A percentile compares a stretch with the other conserved stretches of the same genome.
Evolutionary conservation across 345 rosid genomes (phyloP).

Genomic region (Microcos paniculata): DNA sequence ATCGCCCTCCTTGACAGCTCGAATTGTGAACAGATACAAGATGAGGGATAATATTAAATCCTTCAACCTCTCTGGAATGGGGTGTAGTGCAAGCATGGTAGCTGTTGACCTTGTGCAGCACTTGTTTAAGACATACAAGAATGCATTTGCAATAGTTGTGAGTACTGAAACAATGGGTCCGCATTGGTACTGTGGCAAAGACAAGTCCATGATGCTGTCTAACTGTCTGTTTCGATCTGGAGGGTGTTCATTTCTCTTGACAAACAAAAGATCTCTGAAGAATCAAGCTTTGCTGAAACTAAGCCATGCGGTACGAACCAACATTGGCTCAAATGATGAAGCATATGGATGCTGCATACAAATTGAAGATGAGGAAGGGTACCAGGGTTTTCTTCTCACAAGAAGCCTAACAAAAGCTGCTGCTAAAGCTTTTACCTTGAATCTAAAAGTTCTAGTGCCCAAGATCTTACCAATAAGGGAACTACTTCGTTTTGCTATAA

Average conservation of each 20-base stretch:
- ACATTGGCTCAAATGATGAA: constrained; percentile 55
- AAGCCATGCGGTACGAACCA: constrained; percentile 43
- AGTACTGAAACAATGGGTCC: constrained; percentile 73
- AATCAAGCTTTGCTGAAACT: constrained; percentile 50
- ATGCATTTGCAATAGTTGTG: constrained; percentile 59
- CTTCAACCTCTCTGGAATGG: constrained; percentile 71
- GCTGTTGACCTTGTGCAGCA: constrained; percentile 45
- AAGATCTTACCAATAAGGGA: constrained; percentile 52
- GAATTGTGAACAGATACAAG: constrained; percentile 64
- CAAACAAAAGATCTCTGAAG: constrained; percentile 48
- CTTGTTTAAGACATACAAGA: constrained; percentile 42
- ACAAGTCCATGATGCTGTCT: constrained; percentile 76
- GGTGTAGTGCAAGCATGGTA: constrained; percentile 60
- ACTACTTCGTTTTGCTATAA: constrained; percentile 16
- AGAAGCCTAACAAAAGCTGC: constrained; percentile 42
- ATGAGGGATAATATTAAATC: constrained; percentile 61
- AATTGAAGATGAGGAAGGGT: constrained; percentile 41
- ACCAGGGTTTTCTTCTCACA: constrained; percentile 44
- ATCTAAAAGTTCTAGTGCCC: constrained; percentile 54
- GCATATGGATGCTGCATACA: constrained; percentile 66
- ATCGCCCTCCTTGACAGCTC: constrained; percentile 59
- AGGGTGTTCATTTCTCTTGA: constrained; percentile 70
- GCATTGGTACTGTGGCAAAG: constrained; percentile 73
- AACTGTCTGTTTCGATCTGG: constrained; percentile 72
- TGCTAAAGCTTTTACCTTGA: constrained; percentile 44